Percentiles rank a stretch among this genome's conserved stretches.
phyloP scores from a whole-genome alignment of 1,139 yeast genomes.

The Blastobotrys malaysiensis region DNA sequence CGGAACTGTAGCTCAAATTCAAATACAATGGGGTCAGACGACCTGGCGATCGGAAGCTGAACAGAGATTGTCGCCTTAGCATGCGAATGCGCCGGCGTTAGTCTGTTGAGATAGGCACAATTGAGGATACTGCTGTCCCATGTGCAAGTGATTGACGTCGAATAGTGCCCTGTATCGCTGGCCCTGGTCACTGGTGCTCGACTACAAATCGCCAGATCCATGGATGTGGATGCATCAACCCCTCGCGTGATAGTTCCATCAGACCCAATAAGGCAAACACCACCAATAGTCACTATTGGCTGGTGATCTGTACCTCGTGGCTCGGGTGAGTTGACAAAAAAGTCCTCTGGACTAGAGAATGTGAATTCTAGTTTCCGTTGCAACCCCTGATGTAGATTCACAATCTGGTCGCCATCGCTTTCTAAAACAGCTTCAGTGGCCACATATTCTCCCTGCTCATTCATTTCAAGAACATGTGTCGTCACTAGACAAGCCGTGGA shows the following conservation, averaged over 20 bases:
- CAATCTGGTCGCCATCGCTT: constrained; percentile 13
- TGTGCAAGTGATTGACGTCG: background rate
- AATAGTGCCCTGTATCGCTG: background rate
- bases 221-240: background rate
- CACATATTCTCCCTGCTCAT: constrained; percentile 25
- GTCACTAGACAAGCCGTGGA: constrained; percentile 5
- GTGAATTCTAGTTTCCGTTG: constrained; percentile 26
- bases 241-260: constrained; percentile 13
- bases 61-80: background rate
- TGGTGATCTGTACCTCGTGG: background rate
- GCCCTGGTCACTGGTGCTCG: background rate
- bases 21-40: constrained; percentile 1
- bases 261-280: constrained; percentile 21
- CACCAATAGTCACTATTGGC: constrained; percentile 13
- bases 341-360: constrained; percentile 16
- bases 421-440: constrained; percentile 20
- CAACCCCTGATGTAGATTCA: constrained; percentile 27
- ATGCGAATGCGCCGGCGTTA: background rate
- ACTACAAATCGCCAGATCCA: background rate
- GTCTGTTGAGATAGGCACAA: background rate
- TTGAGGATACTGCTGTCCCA: background rate
- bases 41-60: background rate
- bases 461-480: constrained; percentile 21
- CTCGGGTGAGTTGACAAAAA: constrained; percentile 10
- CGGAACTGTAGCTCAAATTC: constrained; percentile 8